A percentile compares a stretch with the other conserved stretches of the same genome.
These are phyloP conservation scores for Colletotrichum paranaense DNA, from an alignment of 2,329 filamentous ascomycete species.

Conservation along the genomic window DNA sequence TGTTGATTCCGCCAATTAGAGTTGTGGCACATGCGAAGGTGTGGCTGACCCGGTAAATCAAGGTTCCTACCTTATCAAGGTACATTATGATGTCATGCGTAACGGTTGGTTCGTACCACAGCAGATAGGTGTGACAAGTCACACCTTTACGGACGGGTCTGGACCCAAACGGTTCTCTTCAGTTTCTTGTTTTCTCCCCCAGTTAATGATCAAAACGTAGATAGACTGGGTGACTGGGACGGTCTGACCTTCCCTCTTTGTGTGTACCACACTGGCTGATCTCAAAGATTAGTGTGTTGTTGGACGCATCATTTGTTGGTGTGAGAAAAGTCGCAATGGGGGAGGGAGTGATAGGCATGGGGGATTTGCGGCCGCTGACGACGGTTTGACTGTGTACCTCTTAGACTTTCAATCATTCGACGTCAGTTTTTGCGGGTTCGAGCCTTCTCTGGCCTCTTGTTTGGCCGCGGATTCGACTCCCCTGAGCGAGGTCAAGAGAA, in stretches of 20 bases:
- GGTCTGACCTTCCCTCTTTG: background rate
- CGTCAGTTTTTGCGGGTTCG: slow-evolving; percentile 21
- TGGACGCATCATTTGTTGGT: background rate
- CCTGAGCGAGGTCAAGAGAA: background rate
- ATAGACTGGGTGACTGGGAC: background rate
- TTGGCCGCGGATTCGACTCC: too few relatives aligned
- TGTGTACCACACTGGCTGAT: background rate
- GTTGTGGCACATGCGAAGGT: slow-evolving; percentile 7
- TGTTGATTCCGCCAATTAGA: slow-evolving; percentile 10
- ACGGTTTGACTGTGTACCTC: background rate
- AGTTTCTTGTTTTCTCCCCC: background rate
- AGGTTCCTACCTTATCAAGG: background rate
- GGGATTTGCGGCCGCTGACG: slow-evolving; percentile 14
- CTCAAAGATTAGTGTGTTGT: background rate
- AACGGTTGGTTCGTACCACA: background rate
- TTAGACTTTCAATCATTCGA: background rate
- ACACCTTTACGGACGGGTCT: background rate
- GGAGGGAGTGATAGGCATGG: background rate
- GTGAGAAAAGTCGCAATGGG: background rate
- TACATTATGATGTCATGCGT: slow-evolving; percentile 23
- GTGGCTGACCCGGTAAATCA: background rate
- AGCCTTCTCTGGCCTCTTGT: background rate
- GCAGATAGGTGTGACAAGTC: background rate
- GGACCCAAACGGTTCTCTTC: background rate
- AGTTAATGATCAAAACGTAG: background rate